Percentiles rank a stretch among this genome's conserved stretches.
phyloP scores from a whole-genome alignment of 2,329 filamentous ascomycete genomes.

The Cucurbitaria berberidis region DNA sequence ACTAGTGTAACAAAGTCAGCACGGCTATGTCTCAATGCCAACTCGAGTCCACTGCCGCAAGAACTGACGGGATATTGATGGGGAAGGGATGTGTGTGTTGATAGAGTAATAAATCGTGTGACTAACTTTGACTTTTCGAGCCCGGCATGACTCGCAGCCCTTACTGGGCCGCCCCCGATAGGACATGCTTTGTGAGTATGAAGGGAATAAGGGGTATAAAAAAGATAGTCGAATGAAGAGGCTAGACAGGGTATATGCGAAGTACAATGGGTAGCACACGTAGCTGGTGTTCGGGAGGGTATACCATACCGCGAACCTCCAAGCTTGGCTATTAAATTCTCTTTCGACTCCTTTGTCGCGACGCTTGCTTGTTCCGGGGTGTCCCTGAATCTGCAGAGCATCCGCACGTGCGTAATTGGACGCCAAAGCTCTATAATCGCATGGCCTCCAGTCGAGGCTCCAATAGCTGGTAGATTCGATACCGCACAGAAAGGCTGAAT shows the following conservation, averaged over 20 bases:
- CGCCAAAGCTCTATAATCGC: not conserved
- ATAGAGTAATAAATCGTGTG: not conserved
- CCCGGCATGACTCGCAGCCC: conserved; percentile 43
- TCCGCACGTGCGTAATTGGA: not conserved
- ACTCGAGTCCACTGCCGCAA: not conserved
- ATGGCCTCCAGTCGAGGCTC: not conserved
- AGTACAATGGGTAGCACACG: not conserved
- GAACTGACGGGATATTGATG: not conserved
- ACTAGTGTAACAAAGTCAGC: conserved; percentile 21
- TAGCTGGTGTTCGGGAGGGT: too few relatives aligned
- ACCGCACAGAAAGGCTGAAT: not conserved
- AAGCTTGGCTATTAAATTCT: not conserved
- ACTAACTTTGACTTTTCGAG: conserved; percentile 45
- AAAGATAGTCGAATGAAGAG: not conserved
- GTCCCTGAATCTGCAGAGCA: not conserved
- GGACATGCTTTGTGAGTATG: conserved; percentile 25
- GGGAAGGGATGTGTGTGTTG: not conserved
- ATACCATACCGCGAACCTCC: not conserved
- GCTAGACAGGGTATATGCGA: not conserved
- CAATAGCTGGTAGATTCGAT: not conserved
- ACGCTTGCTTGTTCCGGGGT: not conserved
- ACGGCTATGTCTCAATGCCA: not conserved
- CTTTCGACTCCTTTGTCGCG: not conserved
- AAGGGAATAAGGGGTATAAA: not conserved
- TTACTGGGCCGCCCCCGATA: conserved; percentile 46